Base-by-base conservation (phyloP, 139 green algal species). In the Chlorella sorokiniana region DNA sequence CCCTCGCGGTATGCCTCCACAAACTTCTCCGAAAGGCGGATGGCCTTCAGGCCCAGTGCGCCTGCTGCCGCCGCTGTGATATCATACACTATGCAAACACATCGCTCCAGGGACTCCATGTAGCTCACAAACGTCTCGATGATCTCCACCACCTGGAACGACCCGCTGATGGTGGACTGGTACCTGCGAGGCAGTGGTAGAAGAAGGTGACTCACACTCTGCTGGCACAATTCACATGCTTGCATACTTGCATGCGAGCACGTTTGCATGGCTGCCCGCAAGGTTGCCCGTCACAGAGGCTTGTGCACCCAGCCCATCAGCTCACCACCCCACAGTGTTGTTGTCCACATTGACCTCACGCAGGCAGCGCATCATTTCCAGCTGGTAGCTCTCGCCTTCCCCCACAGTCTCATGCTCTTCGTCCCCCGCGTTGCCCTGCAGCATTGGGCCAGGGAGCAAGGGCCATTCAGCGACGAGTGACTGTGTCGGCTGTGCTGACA, bases 91-190 rank as follows among this genome's bases (percentile, higher is more conserved):
- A 99, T 91, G 89, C 94, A 98, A 16, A 99, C 94, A 81, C 97
- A 98, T 42, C 92, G 89, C 84, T 98, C 93, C 81, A 99, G 98
- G 88, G 87, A 96, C 87, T 99, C 96, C 81, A 97, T 87, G 88
- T 99, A 99, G 86, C 92, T 96, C n/a, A 98, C 84, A 85, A 99
- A 99, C 0, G 96, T 99, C 81, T 99, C 94, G 77, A 99, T 96
- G 29, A 99, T 91, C 83, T 99, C 97, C 63, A 96, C 79, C 29
- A 95, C 98, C 89, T 94, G 91, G 89, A 92, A 97, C 23, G 89
- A 92, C 16, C 93, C 93, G 67, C 94, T 84, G 51, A 88, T 89
- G 31, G 92, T 92, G 16, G 88, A 94, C 84, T 98, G 95, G 86
- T 98, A 98, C 89, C 90, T 94, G 86, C 68, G 42, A 3, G 9